Evolutionary conservation across 2,329 filamentous ascomycete genomes (phyloP).

Genomic region (Cryphonectria nitschkei): DNA sequence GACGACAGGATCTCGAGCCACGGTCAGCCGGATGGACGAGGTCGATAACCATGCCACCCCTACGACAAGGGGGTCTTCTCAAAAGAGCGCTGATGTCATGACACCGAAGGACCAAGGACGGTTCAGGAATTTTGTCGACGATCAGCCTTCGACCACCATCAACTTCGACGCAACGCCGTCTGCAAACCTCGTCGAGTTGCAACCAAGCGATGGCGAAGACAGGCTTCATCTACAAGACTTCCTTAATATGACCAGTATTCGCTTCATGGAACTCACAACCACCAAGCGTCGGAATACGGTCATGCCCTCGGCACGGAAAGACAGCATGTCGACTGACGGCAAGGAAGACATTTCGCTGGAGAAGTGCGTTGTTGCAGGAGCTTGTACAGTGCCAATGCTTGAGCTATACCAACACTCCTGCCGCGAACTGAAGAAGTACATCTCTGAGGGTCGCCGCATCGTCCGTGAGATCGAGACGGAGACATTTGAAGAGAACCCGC

Average conservation of each 20-base stretch:
- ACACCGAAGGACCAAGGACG: slow-evolving; percentile 61
- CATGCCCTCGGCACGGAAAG: slow-evolving; percentile 56
- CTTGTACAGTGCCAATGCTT: slow-evolving; percentile 89
- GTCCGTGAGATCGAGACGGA: slow-evolving; percentile 90
- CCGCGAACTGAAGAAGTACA: slow-evolving; percentile 94
- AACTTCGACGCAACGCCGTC: slow-evolving; percentile 46
- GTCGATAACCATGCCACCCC: slow-evolving; percentile 43
- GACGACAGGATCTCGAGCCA: slow-evolving; percentile 59
- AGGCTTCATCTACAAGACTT: slow-evolving; percentile 88
- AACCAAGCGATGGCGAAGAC: slow-evolving; percentile 57
- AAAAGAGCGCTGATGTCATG: slow-evolving; percentile 47
- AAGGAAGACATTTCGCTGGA: slow-evolving; percentile 66
- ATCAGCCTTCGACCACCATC: slow-evolving; percentile 48
- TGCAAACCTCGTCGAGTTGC: slow-evolving; percentile 32
- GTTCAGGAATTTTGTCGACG: slow-evolving; percentile 58
- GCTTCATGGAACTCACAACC: slow-evolving; percentile 98
- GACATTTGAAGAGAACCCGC: slow-evolving; percentile 86
- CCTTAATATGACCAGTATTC: slow-evolving; percentile 91
- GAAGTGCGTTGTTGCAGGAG: slow-evolving; percentile 82
- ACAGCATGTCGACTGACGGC: slow-evolving; percentile 44
- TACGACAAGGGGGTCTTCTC: slow-evolving; percentile 52
- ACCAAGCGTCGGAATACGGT: slow-evolving; percentile 89
- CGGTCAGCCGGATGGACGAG: slow-evolving; percentile 52
- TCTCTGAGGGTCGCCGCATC: slow-evolving; percentile 86
- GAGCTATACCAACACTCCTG: slow-evolving; percentile 96